Conservation (phyloP, 257 asterid genomes). For the Nicotiana sylvestris region DNA sequence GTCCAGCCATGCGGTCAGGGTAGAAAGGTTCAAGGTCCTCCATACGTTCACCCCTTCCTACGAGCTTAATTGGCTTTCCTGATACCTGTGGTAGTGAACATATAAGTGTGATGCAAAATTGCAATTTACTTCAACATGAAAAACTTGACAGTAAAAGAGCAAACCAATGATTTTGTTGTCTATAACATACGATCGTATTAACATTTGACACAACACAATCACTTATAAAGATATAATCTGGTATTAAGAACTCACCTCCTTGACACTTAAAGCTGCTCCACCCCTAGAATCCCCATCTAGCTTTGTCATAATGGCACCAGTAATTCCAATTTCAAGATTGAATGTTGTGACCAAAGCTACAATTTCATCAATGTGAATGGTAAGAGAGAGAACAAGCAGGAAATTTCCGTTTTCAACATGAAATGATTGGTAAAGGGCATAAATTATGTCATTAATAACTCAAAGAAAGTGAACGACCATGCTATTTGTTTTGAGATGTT, state of each 20-base stretch:
- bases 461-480: background rate
- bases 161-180: background rate
- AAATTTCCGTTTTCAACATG: background rate
- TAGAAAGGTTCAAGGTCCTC: slow-evolving; percentile 99
- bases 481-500: background rate
- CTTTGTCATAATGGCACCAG: slow-evolving; percentile 96
- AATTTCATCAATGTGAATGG: slow-evolving; percentile 19
- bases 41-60: slow-evolving; percentile 99
- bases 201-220: background rate
- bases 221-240: background rate
- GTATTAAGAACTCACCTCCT: slow-evolving; percentile 58
- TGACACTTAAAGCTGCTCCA: slow-evolving; percentile 97
- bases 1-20: slow-evolving; percentile 99
- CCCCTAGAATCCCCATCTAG: slow-evolving; percentile 99
- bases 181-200: background rate
- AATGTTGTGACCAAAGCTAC: slow-evolving; percentile 86
- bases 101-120: background rate
- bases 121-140: background rate
- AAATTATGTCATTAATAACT: background rate
- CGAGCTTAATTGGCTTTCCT: slow-evolving; percentile 98
- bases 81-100: slow-evolving; percentile 57
- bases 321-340: slow-evolving; percentile 96
- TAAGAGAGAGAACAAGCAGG: slow-evolving; percentile 18
- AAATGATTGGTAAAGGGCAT: background rate
- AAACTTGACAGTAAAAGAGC: background rate